Conservation (phyloP, 1,284 basidiomycete genomes). For the Stereum hirsutum region DNA sequence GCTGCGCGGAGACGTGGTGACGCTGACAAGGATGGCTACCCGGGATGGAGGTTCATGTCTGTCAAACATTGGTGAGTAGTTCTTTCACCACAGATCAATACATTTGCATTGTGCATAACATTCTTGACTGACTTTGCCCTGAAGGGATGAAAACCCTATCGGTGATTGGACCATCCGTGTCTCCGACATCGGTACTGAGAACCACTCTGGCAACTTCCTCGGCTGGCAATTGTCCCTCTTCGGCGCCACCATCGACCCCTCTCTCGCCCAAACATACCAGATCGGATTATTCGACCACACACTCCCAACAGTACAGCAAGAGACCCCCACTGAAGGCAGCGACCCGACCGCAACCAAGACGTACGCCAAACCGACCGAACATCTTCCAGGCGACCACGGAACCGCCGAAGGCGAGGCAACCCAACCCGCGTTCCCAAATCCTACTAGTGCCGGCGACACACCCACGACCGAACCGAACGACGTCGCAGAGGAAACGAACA, state of each 20-base stretch:
- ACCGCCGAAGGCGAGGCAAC: slow-evolving; percentile 58
- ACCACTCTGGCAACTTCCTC: slow-evolving; percentile 71
- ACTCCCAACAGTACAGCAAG: slow-evolving; percentile 37
- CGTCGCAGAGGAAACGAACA: slow-evolving; percentile 14
- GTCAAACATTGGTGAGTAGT: slow-evolving; percentile 90
- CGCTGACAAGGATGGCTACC: slow-evolving; percentile 62
- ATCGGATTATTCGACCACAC: slow-evolving; percentile 46
- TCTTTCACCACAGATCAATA: slow-evolving; percentile 1
- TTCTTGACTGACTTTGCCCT: slow-evolving; percentile 5
- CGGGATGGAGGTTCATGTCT: slow-evolving; percentile 96
- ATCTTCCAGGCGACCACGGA: slow-evolving; percentile 83
- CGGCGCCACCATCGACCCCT: slow-evolving; percentile 80
- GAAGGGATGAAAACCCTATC: slow-evolving; percentile 93
- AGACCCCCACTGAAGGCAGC: slow-evolving; percentile 19
- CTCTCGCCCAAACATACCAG: slow-evolving; percentile 57
- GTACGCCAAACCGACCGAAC: slow-evolving; percentile 79
- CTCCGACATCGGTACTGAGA: slow-evolving; percentile 57
- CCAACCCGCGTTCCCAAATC: slow-evolving; percentile 60
- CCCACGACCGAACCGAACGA: slow-evolving; percentile 18
- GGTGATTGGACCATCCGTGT: slow-evolving; percentile 90
- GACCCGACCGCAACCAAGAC: slow-evolving; percentile 38
- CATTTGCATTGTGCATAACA: slow-evolving; percentile 11
- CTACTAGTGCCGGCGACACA: slow-evolving; percentile 22
- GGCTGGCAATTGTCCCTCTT: slow-evolving; percentile 93
- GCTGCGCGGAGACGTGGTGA: slow-evolving; percentile 72